Evolutionary conservation across 306 rosid species (phyloP).

Genomic region (Acacia melanoxylon): DNA sequence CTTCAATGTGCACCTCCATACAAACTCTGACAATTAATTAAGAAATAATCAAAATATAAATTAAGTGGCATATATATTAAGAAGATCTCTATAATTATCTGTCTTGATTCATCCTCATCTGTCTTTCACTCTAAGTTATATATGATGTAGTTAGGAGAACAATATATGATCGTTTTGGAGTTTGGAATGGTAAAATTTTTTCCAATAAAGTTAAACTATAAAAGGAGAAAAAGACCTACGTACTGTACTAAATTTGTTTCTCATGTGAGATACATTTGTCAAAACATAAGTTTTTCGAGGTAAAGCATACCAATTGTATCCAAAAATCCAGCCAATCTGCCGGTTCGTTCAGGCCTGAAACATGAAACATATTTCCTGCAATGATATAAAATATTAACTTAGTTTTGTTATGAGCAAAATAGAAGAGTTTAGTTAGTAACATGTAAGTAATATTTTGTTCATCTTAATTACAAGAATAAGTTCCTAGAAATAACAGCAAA

Average conservation of each 20-base stretch:
- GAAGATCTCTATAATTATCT: neutral
- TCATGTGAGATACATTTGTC: neutral
- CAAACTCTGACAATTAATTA: constrained; percentile 56
- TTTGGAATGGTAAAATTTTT: neutral
- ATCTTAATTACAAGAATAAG: neutral
- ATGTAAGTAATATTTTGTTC: neutral
- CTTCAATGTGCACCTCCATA: constrained; percentile 83
- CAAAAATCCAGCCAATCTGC: constrained; percentile 64
- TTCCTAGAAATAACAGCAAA: neutral
- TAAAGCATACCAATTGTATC: constrained; percentile 75
- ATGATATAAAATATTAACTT: constrained; percentile 6
- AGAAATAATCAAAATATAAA: neutral
- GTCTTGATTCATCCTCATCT: neutral
- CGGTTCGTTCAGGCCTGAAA: constrained; percentile 72
- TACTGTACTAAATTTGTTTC: neutral
- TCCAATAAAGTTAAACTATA: neutral
- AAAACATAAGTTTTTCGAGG: neutral
- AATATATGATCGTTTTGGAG: neutral
- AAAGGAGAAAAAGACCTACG: too few relatives aligned
- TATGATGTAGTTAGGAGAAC: neutral
- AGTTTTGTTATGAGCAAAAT: neutral
- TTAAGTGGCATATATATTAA: neutral
- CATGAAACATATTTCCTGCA: constrained; percentile 88
- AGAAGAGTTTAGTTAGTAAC: neutral
- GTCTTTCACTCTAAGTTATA: neutral